Percentiles rank a stretch among this genome's conserved stretches.
Evolutionary conservation across 2,329 filamentous ascomycete species (phyloP).

Genomic region (Sclerotinia borealis): DNA sequence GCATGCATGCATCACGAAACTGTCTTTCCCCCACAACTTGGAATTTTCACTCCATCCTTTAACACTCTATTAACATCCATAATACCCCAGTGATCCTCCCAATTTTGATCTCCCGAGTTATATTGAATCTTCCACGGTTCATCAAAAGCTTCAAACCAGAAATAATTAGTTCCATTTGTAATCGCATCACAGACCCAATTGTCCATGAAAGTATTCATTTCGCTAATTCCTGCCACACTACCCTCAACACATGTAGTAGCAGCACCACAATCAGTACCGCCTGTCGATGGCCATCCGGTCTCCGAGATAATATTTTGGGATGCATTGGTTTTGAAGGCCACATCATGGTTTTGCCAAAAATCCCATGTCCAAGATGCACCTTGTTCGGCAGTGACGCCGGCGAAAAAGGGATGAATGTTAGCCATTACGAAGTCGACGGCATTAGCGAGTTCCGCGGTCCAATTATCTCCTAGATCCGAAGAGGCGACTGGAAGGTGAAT

Average conservation of each 20-base stretch:
- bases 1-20: constrained; percentile 14
- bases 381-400: constrained; percentile 60
- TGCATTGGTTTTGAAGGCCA: constrained; percentile 52
- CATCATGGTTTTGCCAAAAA: constrained; percentile 73
- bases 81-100: constrained; percentile 95
- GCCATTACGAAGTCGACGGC: constrained; percentile 87
- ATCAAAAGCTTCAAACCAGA: constrained; percentile 97
- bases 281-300: constrained; percentile 82
- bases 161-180: constrained; percentile 81
- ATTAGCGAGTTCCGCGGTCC: constrained; percentile 62
- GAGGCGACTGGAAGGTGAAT: constrained; percentile 73
- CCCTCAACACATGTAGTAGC: constrained; percentile 54
- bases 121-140: constrained; percentile 88
- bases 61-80: constrained; percentile 80
- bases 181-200: constrained; percentile 79
- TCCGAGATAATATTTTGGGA: constrained; percentile 77
- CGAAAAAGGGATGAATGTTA: constrained; percentile 96
- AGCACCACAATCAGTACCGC: constrained; percentile 70
- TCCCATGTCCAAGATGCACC: constrained; percentile 75
- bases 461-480: constrained; percentile 83
- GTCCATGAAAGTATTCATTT: constrained; percentile 81
- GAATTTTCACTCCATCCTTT: constrained; percentile 78
- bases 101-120: constrained; percentile 62
- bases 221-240: constrained; percentile 69
- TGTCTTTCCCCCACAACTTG: constrained; percentile 70